Evolutionary conservation across 2,329 filamentous ascomycete species (phyloP), one percentile per base, ranked within the genome.

Genomic region (Sporothrix globosa): DNA sequence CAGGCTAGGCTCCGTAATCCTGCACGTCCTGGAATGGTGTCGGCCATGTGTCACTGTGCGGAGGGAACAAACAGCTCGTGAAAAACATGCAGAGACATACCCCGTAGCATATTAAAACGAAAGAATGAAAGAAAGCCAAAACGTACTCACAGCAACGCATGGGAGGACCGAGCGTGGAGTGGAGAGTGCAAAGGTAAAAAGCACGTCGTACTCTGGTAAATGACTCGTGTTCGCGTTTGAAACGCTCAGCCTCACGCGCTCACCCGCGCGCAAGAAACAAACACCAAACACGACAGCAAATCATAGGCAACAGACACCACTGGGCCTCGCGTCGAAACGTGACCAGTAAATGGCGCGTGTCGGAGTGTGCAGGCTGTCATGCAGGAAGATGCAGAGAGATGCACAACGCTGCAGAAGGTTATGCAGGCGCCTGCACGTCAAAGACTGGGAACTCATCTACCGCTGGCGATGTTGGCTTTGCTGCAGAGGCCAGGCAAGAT

Each of bases 311-410:
- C 7, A 9, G 34, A 34, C 34, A 34, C 5, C 7, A 9, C 7
- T 34, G 34, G 34, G 34, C 34, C 17, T 34, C 53, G 24, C 27
- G 53, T 58, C 53, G 53, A 58, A 58, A 46, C 53, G 53, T 58
- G 53, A 58, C 53, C 17, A 58, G 14, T 34, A 34, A 34, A 34
- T 58, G 53, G 53, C 53, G 53, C 27, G 53, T 27, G 24, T 30
- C 17, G 53, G n/a, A 53, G 48, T 2, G 7, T 58, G 53, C 9
- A 39, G 27, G 53, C 30, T 58, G 27, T 19, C 53, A 34, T 58
- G 53, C 53, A 58, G 53, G 24, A 19, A 11, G 50, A 27, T 53
- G 48, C 48, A 27, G 52, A 13, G 2, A 14, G 53, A 30, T n/a
- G 50, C 50, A 53, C n/a, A 24, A 4, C 5, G 34, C 50, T 53